These are phyloP conservation scores for Jamesozyma jinghongensis DNA, from an alignment of 805 yeast genomes.

Conservation along the genomic window DNA sequence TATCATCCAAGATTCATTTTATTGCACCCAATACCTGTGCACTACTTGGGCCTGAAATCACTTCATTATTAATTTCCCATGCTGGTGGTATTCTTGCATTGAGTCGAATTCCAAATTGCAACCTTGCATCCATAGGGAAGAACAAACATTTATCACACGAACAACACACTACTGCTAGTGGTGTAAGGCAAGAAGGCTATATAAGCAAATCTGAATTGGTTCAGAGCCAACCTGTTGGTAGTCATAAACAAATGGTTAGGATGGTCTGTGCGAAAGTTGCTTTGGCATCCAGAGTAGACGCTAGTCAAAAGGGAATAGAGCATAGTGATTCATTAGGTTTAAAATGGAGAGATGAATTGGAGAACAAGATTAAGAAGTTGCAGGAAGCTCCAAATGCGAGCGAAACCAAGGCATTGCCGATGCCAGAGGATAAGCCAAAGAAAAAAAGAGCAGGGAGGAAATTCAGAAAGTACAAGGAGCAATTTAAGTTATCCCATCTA, in stretches of 20 bases:
- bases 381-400: slow-evolving; percentile 67
- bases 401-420: slow-evolving; percentile 60
- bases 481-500: slow-evolving; percentile 70
- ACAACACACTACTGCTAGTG: slow-evolving; percentile 31
- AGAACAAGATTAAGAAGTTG: slow-evolving; percentile 56
- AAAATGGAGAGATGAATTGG: slow-evolving; percentile 52
- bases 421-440: slow-evolving; percentile 66
- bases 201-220: slow-evolving; percentile 53
- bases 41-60: slow-evolving; percentile 59
- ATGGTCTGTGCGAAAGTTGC: slow-evolving; percentile 71
- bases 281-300: slow-evolving; percentile 77
- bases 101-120: slow-evolving; percentile 71
- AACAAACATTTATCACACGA: slow-evolving; percentile 29
- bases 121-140: slow-evolving; percentile 68
- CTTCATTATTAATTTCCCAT: slow-evolving; percentile 63
- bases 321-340: slow-evolving; percentile 47
- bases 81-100: slow-evolving; percentile 62
- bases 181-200: slow-evolving; percentile 59
- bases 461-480: slow-evolving; percentile 69
- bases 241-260: slow-evolving; percentile 62
- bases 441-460: slow-evolving; percentile 83
- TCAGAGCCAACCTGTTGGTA: slow-evolving; percentile 47
- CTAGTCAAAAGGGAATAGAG: slow-evolving; percentile 31
- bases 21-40: slow-evolving; percentile 77
- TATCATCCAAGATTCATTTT: slow-evolving; percentile 44